Percentiles rank a stretch among this genome's conserved stretches.
Evolutionary conservation across 495 filamentous ascomycete species (phyloP).

Genomic region (Lophiostoma macrostomum): DNA sequence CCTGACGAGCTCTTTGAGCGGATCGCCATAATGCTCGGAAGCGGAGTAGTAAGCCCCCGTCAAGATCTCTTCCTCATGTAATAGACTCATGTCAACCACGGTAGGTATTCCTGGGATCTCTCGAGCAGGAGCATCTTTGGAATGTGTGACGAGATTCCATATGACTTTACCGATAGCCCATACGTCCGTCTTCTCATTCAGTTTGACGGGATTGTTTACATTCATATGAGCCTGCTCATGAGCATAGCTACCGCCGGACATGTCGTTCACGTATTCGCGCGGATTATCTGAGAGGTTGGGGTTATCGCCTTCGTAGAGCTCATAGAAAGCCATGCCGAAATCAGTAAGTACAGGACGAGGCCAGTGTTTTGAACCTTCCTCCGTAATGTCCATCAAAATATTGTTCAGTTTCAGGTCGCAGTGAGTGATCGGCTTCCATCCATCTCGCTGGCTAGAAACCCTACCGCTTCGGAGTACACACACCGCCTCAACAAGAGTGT

Average conservation of each 20-base stretch:
- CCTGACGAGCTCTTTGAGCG: not conserved
- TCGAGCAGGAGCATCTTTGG: not conserved
- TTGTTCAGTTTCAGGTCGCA: not conserved
- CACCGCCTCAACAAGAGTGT: not conserved
- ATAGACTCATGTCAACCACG: too few species aligned
- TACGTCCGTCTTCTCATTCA: not conserved
- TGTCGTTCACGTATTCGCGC: not conserved
- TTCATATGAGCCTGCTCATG: too few species aligned
- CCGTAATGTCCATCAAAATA: not conserved
- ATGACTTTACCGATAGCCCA: not conserved
- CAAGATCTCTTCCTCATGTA: not conserved
- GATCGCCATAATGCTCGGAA: not conserved
- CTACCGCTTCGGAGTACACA: not conserved
- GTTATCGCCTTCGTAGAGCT: not conserved
- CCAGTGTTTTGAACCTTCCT: not conserved
- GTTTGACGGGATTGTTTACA: not conserved
- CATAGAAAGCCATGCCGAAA: slow-evolving; percentile 1
- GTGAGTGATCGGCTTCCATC: not conserved
- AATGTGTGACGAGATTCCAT: not conserved
- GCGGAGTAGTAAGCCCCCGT: not conserved
- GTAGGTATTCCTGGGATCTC: not conserved
- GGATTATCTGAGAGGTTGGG: not conserved
- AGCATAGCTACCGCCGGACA: not conserved
- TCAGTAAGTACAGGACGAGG: not conserved
- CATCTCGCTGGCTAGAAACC: not conserved